These are phyloP conservation scores for Torrubiellomyces zombiae DNA, from an alignment of 2,329 filamentous ascomycete species.

Conservation along the genomic window DNA sequence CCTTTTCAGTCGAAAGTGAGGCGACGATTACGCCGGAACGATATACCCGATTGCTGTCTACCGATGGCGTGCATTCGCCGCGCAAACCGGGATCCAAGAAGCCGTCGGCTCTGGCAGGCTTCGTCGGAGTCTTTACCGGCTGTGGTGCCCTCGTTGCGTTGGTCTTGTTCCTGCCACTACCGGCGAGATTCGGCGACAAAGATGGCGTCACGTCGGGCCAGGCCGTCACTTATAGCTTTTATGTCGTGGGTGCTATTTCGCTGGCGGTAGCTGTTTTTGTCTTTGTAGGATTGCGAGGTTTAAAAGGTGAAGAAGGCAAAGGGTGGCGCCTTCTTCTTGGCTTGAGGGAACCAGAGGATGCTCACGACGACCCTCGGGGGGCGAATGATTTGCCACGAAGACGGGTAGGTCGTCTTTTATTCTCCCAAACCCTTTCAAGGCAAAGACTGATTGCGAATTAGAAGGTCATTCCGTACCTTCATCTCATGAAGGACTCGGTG, in stretches of 20 bases:
- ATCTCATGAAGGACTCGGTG: conserved; percentile 45
- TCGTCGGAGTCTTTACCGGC: conserved; percentile 84
- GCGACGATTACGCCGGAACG: conserved; percentile 56
- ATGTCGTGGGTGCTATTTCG: conserved; percentile 62
- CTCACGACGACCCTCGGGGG: background rate
- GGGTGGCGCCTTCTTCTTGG: conserved; percentile 45
- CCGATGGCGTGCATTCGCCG: conserved; percentile 8
- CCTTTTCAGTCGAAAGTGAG: conserved; percentile 56
- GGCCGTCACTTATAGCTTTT: conserved; percentile 73
- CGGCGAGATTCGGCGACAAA: conserved; percentile 56
- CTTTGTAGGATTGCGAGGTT: conserved; percentile 54
- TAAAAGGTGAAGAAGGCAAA: conserved; percentile 63
- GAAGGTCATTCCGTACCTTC: conserved; percentile 36
- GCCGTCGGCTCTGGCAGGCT: conserved; percentile 55
- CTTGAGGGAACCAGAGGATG: conserved; percentile 12
- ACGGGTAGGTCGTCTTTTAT: conserved; percentile 10
- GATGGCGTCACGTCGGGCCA: conserved; percentile 55
- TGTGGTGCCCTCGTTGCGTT: conserved; percentile 80
- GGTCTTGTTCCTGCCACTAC: conserved; percentile 68
- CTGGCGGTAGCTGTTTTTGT: conserved; percentile 58
- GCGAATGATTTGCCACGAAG: conserved; percentile 6
- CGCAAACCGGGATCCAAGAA: conserved; percentile 16
- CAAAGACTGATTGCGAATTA: conserved; percentile 5
- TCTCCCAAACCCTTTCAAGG: background rate
- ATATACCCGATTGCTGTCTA: conserved; percentile 24